A percentile compares a stretch with the other conserved stretches of the same genome.
phyloP scores from a whole-genome alignment of 441 rosid genomes.

The Hura crepitans region DNA sequence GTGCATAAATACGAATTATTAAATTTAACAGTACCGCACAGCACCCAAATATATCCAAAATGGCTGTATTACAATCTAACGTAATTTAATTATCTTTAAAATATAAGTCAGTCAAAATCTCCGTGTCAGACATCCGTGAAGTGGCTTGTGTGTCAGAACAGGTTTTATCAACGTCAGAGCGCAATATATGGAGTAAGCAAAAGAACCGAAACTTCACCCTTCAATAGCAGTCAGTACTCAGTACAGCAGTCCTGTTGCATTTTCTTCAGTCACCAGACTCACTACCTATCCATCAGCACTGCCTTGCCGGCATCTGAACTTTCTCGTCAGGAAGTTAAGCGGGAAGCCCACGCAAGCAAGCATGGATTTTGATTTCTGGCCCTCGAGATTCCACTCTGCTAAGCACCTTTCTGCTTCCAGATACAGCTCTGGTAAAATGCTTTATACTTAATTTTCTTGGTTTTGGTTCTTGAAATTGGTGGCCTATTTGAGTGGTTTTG shows the following conservation, averaged over 20 bases:
- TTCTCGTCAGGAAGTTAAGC: slow-evolving; percentile 9
- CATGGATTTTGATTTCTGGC: slow-evolving; percentile 47
- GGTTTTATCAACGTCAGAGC: slow-evolving; percentile 16
- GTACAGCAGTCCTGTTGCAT: too few relatives aligned
- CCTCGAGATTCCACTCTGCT: slow-evolving; percentile 35
- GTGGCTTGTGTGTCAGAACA: slow-evolving; percentile 25
- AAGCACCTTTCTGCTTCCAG: slow-evolving; percentile 35
- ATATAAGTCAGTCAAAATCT: background rate
- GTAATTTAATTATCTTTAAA: too few relatives aligned
- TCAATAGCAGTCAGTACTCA: background rate
- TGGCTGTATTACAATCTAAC: too few relatives aligned
- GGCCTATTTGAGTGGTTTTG: background rate
- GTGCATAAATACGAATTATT: too few relatives aligned
- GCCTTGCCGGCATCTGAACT: slow-evolving; percentile 9
- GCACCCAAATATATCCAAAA: too few relatives aligned
- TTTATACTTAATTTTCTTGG: slow-evolving; percentile 2
- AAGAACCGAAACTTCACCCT: background rate
- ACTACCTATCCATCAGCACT: background rate
- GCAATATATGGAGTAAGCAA: slow-evolving; percentile 7
- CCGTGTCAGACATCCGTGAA: slow-evolving; percentile 30
- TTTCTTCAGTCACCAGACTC: too few relatives aligned
- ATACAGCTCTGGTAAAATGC: slow-evolving; percentile 28
- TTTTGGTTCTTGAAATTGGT: background rate
- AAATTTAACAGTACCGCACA: too few relatives aligned
- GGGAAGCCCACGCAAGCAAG: slow-evolving; percentile 9